Evolutionary conservation across 345 rosid genomes (phyloP).

Genomic region (Citropsis articulata): DNA sequence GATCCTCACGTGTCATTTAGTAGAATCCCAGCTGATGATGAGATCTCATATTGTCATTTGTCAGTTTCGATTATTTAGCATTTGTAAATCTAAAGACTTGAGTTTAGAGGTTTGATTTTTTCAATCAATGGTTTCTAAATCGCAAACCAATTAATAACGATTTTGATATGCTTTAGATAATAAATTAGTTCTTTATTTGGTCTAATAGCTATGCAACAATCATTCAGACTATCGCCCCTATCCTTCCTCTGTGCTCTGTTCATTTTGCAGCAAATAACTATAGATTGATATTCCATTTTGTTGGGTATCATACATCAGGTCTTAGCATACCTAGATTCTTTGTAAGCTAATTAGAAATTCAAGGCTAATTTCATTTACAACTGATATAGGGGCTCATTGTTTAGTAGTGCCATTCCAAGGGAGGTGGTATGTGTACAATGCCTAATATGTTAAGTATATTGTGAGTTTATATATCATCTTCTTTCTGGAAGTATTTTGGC

Average conservation of each 20-base stretch:
- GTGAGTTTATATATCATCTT: background rate
- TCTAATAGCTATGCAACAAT: background rate
- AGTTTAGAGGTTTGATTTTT: background rate
- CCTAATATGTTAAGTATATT: background rate
- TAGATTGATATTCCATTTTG: background rate
- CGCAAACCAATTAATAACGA: background rate
- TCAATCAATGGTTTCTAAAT: background rate
- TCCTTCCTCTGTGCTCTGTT: background rate
- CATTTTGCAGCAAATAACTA: background rate
- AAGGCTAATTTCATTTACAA: background rate
- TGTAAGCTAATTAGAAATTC: no score
- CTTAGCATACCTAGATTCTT: background rate
- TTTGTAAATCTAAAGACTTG: background rate
- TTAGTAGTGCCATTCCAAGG: constrained; percentile 27
- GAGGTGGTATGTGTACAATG: constrained; percentile 19
- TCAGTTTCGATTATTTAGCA: background rate
- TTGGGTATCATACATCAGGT: background rate
- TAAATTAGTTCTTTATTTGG: background rate
- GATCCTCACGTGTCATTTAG: background rate
- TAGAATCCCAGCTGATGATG: background rate
- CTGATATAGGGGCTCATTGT: constrained; percentile 25
- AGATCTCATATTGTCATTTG: background rate
- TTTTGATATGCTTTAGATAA: background rate
- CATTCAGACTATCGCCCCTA: background rate
- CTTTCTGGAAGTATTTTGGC: background rate